Base-by-base conservation (phyloP, 345 rosid genomes). In the Crucihimalaya himalaica region DNA sequence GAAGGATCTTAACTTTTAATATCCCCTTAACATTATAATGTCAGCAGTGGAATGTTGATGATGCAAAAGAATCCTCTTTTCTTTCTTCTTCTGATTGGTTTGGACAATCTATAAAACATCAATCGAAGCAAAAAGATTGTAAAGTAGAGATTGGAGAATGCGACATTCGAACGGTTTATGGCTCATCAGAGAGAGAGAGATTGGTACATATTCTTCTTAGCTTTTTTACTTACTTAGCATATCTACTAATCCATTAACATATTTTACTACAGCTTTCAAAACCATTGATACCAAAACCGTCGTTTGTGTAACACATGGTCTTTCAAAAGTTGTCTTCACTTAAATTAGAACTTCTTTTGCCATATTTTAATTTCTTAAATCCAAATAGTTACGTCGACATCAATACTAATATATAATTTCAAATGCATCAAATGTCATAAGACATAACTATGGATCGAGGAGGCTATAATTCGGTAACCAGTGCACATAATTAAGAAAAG, bases 11-110 rank as follows among this genome's bases (percentile, higher is more conserved):
- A 19, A 15, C 61, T 66, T 47, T 66, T 57, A n/a, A 35, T 56
- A 47, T 20, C 46, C 15, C 25, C 52, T 14, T 46, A 35, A 46
- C 57, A 54, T 43, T 62, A 62, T 43, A 37, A 47, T 57, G 45
- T 65, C 14, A 35, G 34, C 51, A 66, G 66, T 63, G 71, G 77
- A 64, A 73, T 63, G 56, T 56, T 35, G 72, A 74, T 74, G 73
- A 74, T 74, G 78, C 62, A 74, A 39, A 67, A 67, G 53, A 59
- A 18, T 66, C 19, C 8, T n/a, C 39, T 47, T 65, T 63, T 28
- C 14, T 72, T 63, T 28, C 0, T 21, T 52, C 15, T 19, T 37
- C 40, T 74, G 32, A 74, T 74, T 74, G 72, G 78, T 57, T 66
- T 48, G 59, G 23, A 37, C 60, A 57, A 39, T 39, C 32, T 37